Conservation (phyloP, 129 eudicot genomes). For the Tanacetum coccineum region DNA sequence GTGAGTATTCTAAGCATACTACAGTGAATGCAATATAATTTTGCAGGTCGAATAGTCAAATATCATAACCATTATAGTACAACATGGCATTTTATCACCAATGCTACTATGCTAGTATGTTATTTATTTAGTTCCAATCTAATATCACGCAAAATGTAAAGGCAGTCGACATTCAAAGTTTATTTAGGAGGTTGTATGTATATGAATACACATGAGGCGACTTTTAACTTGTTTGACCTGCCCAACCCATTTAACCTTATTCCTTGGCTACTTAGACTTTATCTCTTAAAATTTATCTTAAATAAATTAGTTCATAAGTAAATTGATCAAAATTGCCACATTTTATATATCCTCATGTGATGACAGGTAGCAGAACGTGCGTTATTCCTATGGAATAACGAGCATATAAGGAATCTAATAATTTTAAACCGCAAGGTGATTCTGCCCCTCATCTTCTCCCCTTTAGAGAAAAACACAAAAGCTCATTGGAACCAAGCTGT, state of each 20-base stretch:
- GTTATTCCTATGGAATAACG: conserved; percentile 62
- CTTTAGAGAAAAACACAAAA: conserved; percentile 57
- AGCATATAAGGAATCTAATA: conserved; percentile 56
- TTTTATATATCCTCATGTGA: not conserved
- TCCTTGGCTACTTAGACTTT: not conserved
- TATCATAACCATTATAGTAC: too few species aligned
- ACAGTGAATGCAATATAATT: too few species aligned
- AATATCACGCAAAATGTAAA: too few species aligned
- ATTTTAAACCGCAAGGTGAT: conserved; percentile 52
- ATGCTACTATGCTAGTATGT: too few species aligned
- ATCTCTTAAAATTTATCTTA: not conserved
- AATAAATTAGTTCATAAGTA: too few species aligned
- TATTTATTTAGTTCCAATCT: too few species aligned
- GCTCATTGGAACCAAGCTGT: conserved; percentile 73
- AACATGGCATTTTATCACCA: too few species aligned
- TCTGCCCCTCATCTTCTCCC: conserved; percentile 52
- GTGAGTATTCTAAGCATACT: too few species aligned
- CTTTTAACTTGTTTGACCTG: not conserved
- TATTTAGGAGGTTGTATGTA: not conserved
- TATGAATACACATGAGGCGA: not conserved
- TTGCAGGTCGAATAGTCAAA: too few species aligned
- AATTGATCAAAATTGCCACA: not conserved
- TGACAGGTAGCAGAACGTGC: conserved; percentile 67
- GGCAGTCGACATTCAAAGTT: too few species aligned
- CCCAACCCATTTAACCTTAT: not conserved